A percentile compares a stretch with the other conserved stretches of the same genome.
These are phyloP conservation scores for Phycomyces blakesleeanus DNA, from an alignment of 192 early-diverging fungal genomes.

Conservation along the genomic window DNA sequence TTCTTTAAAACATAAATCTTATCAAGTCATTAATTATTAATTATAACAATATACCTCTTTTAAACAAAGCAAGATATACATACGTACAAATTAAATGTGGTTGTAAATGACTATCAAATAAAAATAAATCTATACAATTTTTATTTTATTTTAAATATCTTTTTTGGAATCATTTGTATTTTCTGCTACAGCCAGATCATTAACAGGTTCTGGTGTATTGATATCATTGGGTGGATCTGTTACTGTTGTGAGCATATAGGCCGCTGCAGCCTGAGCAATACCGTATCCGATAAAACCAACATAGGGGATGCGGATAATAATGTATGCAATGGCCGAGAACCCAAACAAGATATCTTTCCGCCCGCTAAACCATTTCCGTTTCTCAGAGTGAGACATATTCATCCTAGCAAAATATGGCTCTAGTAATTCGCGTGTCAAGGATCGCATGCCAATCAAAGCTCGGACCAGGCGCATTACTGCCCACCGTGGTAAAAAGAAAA, in stretches of 20 bases:
- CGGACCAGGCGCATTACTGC: constrained; percentile 38
- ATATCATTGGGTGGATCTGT: constrained; percentile 33
- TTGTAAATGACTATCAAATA: no score
- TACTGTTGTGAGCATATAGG: constrained; percentile 30
- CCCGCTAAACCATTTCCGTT: constrained; percentile 52
- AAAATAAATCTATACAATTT: no score
- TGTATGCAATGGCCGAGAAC: constrained; percentile 52
- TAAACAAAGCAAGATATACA: no score
- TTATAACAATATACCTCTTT: no score
- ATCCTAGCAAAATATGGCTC: constrained; percentile 62
- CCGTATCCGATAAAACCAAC: constrained; percentile 53
- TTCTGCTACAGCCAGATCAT: background rate
- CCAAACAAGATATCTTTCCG: constrained; percentile 55
- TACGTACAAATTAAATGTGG: no score
- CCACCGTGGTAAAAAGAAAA: constrained; percentile 39
- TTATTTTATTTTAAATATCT: no score
- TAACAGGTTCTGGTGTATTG: background rate
- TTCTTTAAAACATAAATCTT: no score
- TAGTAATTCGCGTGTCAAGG: constrained; percentile 54
- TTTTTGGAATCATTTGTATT: background rate
- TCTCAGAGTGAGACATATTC: constrained; percentile 41
- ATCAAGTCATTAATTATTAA: no score
- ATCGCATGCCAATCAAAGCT: constrained; percentile 47
- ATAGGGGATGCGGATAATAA: constrained; percentile 48
- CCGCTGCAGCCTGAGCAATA: constrained; percentile 47